These are phyloP conservation scores for Inga oerstediana DNA, from an alignment of 306 rosid species.

Conservation along the genomic window DNA sequence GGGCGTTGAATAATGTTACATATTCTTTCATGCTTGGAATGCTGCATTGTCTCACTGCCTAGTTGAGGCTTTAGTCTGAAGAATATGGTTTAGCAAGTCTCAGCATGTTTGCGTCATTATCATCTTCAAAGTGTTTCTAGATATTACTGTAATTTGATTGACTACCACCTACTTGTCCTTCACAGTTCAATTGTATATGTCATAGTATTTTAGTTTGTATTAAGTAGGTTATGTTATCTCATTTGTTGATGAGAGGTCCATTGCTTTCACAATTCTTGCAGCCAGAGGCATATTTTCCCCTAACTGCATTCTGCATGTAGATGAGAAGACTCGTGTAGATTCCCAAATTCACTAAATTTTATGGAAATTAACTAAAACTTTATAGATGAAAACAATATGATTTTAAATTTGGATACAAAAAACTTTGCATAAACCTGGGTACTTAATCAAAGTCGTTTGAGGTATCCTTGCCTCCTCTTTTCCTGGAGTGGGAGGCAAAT, in stretches of 20 bases:
- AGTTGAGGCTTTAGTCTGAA: neutral
- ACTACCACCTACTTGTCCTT: neutral
- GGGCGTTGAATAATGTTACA: neutral
- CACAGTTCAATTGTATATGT: neutral
- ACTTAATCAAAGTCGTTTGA: neutral
- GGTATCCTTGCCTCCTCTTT: neutral
- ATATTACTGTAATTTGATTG: neutral
- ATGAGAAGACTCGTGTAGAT: neutral
- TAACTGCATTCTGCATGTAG: neutral
- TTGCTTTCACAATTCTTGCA: neutral
- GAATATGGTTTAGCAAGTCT: neutral
- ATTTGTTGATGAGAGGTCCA: conserved; percentile 20
- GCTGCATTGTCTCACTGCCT: neutral
- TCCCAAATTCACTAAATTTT: neutral
- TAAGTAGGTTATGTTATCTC: neutral
- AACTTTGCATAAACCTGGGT: neutral
- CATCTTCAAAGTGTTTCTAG: neutral
- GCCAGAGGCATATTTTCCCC: neutral
- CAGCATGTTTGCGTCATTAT: neutral
- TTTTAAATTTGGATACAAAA: neutral
- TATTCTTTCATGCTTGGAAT: neutral
- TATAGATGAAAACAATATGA: neutral
- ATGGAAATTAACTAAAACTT: neutral
- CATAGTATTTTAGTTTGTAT: neutral
- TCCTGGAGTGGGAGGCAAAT: neutral